Percentiles rank a stretch among this genome's conserved stretches.
These are phyloP conservation scores for Acanthamoeba royreba DNA, from an alignment of 208 protist genomes.

Conservation along the genomic window DNA sequence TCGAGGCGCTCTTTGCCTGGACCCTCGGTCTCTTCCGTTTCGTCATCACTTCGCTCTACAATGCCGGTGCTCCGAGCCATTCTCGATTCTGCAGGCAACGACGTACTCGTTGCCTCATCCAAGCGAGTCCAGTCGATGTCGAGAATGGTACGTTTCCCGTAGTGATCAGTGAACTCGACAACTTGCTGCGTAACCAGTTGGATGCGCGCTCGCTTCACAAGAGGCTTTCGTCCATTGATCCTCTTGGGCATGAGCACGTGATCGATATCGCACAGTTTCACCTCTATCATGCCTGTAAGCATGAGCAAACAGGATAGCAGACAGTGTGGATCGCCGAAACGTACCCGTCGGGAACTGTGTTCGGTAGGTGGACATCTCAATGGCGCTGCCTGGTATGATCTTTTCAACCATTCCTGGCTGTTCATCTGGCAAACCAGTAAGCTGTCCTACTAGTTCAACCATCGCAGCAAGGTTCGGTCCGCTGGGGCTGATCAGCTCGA, in stretches of 20 bases:
- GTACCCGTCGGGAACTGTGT: not conserved
- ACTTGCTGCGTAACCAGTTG: not conserved
- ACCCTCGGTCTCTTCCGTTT: too few species aligned
- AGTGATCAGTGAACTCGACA: not conserved
- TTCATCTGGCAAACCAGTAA: not conserved
- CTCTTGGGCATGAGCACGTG: conserved; percentile 18
- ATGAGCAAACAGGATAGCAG: too few species aligned
- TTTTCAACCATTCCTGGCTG: not conserved
- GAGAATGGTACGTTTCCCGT: not conserved
- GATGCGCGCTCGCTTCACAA: not conserved
- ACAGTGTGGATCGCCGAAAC: too few species aligned
- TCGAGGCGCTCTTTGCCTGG: too few species aligned
- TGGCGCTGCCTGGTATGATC: not conserved
- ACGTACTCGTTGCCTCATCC: too few species aligned
- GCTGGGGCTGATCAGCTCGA: not conserved
- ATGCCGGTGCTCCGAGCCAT: too few species aligned
- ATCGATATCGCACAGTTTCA: conserved; percentile 19
- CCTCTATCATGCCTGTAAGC: not conserved
- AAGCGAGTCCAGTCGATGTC: not conserved
- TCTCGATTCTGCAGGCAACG: too few species aligned
- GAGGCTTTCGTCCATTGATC: not conserved
- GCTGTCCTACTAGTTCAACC: not conserved
- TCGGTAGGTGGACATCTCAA: not conserved
- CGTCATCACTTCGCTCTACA: too few species aligned
- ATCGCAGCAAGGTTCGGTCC: not conserved